Percentiles rank a stretch among this genome's conserved stretches.
phyloP scores from a whole-genome alignment of 176 grass and related monocot species.

The Neostapfia colusana region DNA sequence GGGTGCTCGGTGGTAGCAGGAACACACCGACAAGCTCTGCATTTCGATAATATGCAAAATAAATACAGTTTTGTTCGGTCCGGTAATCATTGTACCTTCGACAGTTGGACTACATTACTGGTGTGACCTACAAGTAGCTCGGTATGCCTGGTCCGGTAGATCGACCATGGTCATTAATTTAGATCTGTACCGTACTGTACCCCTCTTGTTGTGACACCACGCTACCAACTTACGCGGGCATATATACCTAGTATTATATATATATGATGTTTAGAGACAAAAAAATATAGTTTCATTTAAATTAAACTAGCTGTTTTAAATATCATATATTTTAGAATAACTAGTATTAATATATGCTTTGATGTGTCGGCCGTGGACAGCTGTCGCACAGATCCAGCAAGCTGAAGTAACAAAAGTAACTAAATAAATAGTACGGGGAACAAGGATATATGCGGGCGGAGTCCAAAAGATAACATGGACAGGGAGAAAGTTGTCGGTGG shows the following conservation, averaged over 20 bases:
- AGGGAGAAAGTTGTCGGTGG: neutral
- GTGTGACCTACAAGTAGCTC: neutral
- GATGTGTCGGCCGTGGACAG: neutral
- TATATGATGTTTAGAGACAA: no score
- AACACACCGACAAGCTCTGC: neutral
- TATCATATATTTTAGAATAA: no score
- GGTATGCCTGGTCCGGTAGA: neutral
- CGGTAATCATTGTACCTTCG: neutral
- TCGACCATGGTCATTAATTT: neutral
- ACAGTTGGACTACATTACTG: neutral
- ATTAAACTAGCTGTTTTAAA: no score
- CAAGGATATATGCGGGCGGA: neutral
- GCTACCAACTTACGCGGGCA: no score
- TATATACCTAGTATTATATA: no score
- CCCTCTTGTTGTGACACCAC: neutral
- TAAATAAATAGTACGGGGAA: neutral
- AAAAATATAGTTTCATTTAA: no score
- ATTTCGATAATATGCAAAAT: neutral
- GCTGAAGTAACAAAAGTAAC: neutral
- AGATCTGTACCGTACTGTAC: neutral
- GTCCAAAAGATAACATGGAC: neutral
- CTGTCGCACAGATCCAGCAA: neutral
- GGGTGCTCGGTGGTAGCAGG: neutral
- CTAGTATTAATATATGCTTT: no score
- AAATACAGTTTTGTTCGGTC: neutral